Evolutionary conservation across 768 basidiomycete genomes (phyloP), one percentile per base, ranked within the genome.

Genomic region (Lactarius quietus): DNA sequence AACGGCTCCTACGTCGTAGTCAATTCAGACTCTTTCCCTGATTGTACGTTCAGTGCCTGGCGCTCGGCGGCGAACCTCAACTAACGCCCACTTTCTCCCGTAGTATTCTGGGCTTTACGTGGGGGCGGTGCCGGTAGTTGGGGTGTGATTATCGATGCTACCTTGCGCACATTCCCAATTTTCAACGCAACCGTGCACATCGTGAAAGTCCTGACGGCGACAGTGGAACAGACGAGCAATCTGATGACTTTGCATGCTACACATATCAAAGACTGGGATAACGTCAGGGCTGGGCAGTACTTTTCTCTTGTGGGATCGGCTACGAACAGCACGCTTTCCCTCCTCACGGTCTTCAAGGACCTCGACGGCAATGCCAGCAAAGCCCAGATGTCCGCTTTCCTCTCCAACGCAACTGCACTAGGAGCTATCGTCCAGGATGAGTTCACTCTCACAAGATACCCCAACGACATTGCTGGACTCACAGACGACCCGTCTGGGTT

Each of bases 121-220:
- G 70, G 70, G 17, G 68, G 62, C 5, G 65, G 68, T 3, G 65
- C 61, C 14, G 78, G 78, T 12, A 76, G 73, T 45, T 79, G 76
- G 77, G 78, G 77, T 26, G 73, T 78, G n/a, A 73, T 79, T 51
- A 69, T 77, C 31, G 74, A 75, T 28, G 75, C 75, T 0, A 79
- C 77, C 7, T 69, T 77, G 70, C 71, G 70, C 31, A 75, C 76
- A 0, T 76, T 69, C 71, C 75, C 77, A 10, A 76, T 73, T 35
- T 78, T 79, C 68, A 70, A 74, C 29, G 71, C 60, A 12, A 70
- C 74, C 26, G 10, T 71, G 17, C 72, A 73, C 35, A 71, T 72
- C 51, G 72, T 70, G 8, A 69, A 69, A 39, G 59, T 79, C 43
- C 71, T 71, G 39, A 66, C 69, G 8, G 58, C 74, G 23, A 76